These are phyloP conservation scores for Cladosporium velox DNA, from an alignment of 2,329 filamentous ascomycete species.

Conservation along the genomic window DNA sequence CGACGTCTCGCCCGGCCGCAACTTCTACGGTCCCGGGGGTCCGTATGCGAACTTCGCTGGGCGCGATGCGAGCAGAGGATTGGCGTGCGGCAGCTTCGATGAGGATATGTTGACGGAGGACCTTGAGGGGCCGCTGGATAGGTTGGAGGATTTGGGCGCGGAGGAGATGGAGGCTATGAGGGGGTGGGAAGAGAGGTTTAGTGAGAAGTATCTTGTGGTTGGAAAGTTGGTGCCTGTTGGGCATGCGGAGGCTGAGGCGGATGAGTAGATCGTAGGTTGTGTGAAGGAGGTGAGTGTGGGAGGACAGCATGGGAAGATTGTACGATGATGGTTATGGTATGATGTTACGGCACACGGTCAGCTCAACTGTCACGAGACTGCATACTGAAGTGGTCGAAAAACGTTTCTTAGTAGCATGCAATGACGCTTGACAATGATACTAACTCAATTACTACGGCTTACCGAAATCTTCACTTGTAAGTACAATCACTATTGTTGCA, in stretches of 20 bases:
- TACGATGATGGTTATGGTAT: background rate
- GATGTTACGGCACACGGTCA: background rate
- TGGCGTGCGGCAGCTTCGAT: constrained; percentile 92
- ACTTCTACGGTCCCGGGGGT: constrained; percentile 95
- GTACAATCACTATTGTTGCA: background rate
- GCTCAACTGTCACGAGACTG: background rate
- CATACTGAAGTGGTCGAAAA: background rate
- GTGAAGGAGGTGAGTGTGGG: background rate
- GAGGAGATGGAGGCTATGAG: constrained; percentile 81
- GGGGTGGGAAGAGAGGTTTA: constrained; percentile 92
- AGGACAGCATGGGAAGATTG: background rate
- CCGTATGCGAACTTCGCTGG: constrained; percentile 97
- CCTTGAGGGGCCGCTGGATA: constrained; percentile 78
- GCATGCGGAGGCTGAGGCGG: constrained; percentile 53
- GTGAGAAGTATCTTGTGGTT: constrained; percentile 93
- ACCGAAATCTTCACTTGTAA: background rate
- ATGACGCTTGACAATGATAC: background rate
- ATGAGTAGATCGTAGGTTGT: constrained; percentile 22
- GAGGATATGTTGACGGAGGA: constrained; percentile 93
- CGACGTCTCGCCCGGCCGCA: constrained; percentile 80
- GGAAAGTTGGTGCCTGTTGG: constrained; percentile 75
- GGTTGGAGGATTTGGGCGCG: constrained; percentile 66
- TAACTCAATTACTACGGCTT: background rate
- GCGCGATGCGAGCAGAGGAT: constrained; percentile 80
- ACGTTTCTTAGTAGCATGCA: background rate